Base-by-base conservation (phyloP, 2,329 filamentous ascomycete species). In the Aspergillus aculeatus region DNA sequence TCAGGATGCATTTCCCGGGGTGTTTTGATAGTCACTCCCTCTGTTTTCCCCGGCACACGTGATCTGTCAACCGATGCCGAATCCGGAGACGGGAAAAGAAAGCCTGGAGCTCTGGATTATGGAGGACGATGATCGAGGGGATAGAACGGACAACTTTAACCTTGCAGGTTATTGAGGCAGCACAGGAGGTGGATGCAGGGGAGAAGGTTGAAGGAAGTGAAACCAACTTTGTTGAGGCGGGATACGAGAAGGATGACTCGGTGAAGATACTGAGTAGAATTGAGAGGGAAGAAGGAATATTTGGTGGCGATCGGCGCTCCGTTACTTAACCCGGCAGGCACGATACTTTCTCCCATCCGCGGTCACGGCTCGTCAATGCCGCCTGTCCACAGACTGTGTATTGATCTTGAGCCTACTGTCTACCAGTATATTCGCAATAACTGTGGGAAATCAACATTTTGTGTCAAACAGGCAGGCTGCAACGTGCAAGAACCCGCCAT, bases 11-110 rank as follows among this genome's bases (percentile, higher is more conserved):
- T 44, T 41, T 16, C 52, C 41, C 38, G 24, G 4, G 38, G 47
- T 54, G 24, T 9, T 47, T 35, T 41, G 32, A 35, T 35, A 10
- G 12, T 35, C 32, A 35, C 32, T 12, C 26, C 26, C 31, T 47
- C 29, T n/a, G 24, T 19, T 24, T 48, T 55, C 41, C 53, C 53
- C 29, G 47, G 26, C 47, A 19, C 53, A 55, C 53, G 53, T 55
- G 53, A 55, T 55, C 11, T 19, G 26, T 32, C 32, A 26, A 29
- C 26, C 53, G 41, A 48, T 47, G 41, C 41, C 53, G 32, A 31
- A 48, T 55, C 16, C n/a, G 38, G n/a, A 31, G 38, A 24, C 41
- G 23, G 23, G 11, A 29, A 16, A n/a, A 12, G 19, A 14, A 23
- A 23, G 16, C 23, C 29, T 26, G 5, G 16, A 16, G 52, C 9